Evolutionary conservation across 176 grass and related monocot species (phyloP), one percentile per base, ranked within the genome.

Genomic region (Oryza meridionalis): DNA sequence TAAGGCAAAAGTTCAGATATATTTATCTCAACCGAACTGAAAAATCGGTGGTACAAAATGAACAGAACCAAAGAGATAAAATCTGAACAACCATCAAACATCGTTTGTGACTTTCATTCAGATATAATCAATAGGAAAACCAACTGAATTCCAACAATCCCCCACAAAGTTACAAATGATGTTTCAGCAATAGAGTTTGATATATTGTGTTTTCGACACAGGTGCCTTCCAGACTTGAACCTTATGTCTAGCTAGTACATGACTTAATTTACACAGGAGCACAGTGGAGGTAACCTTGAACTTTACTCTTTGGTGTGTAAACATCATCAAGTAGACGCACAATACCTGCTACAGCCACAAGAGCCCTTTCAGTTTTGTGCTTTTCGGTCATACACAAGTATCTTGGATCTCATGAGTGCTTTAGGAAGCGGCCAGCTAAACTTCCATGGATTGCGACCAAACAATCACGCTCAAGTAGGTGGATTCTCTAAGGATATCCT

Each of bases 361-460:
- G 43, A 73, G 26, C 22, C 12, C 70, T 73, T 63, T 14, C 22
- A 3, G 9, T 46, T 72, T 72, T 40, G 40, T 15, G 22, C n/a
- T 11, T 45, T 72, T 45, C 1, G n/a, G 69, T 72, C 40, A 7
- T 72, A n/a, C 69, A 45, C n/a, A 4, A 2, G 40, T 45, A 72
- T 46, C 70, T 47, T 72, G 42, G 42, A 72, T 47, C 70, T 14
- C 42, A 72, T 47, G 70, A 73, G 70, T 15, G 43, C 70, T 17
- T 24, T 73, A 73, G 12, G 43, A 73, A 73, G 12, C 22, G 43
- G 4, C 22, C 22, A 0, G 7, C 22, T 47, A 47, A 73, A 73
- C n/a, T 46, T 72, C 2, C n/a, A 72, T 72, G 42, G 2, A 72
- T 46, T 26, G n/a, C 0, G n/a, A 72, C 70, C n/a, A 26, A 72